phyloP scores from a whole-genome alignment of 192 early-diverging fungal species.

The Backusella morwellensis region DNA sequence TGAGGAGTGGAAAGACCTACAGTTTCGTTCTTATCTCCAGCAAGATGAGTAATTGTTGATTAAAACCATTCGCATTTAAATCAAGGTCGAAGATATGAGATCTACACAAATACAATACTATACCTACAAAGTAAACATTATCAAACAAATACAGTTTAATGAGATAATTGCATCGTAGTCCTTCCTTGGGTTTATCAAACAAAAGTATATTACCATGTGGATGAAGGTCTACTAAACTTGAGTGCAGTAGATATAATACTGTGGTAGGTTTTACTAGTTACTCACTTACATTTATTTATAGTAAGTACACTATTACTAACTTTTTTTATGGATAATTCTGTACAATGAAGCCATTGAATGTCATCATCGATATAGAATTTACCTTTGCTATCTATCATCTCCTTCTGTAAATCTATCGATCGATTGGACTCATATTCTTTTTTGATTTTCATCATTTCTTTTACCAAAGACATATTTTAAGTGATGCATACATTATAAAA shows the following conservation, averaged over 20 bases:
- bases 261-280: conserved; percentile 23
- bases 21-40: not conserved
- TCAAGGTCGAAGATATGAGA: conserved; percentile 59
- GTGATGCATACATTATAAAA: not conserved
- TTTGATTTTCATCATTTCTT: conserved; percentile 48
- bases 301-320: not conserved
- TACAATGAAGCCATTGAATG: conserved; percentile 74
- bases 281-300: conserved; percentile 57
- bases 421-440: conserved; percentile 57
- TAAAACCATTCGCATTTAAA: conserved; percentile 54
- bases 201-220: conserved; percentile 3
- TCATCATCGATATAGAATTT: conserved; percentile 67
- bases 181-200: conserved; percentile 42
- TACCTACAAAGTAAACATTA: conserved; percentile 20
- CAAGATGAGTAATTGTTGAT: conserved; percentile 43
- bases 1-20: conserved; percentile 24
- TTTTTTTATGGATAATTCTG: conserved; percentile 61
- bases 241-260: conserved; percentile 17
- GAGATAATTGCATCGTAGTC: conserved; percentile 58
- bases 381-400: conserved; percentile 65
- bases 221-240: conserved; percentile 50
- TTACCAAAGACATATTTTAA: conserved; percentile 59
- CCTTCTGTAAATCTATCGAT: conserved; percentile 63
- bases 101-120: conserved; percentile 51
- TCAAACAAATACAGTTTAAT: conserved; percentile 49